Conservation (phyloP, 352 stramenopile species). For the Pythium angustatum region DNA sequence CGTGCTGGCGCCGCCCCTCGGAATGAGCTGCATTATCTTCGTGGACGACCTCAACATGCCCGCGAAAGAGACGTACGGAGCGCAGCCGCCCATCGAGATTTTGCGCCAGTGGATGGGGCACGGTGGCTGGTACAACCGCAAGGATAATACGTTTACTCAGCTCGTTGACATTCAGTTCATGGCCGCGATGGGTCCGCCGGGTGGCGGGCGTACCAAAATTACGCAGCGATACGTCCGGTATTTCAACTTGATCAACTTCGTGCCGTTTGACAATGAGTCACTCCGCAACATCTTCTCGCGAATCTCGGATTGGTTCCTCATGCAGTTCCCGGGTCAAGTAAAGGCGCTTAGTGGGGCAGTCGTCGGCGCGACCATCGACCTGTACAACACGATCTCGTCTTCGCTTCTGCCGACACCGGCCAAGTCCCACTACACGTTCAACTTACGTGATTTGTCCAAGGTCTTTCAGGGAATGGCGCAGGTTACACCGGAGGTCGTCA, state of each 20-base stretch:
- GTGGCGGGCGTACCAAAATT: conserved; percentile 90
- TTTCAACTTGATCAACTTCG: conserved; percentile 94
- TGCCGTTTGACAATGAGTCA: conserved; percentile 89
- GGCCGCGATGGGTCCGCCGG: conserved; percentile 91
- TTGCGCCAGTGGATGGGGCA: conserved; percentile 94
- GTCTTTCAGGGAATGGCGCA: conserved; percentile 92
- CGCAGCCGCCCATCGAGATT: conserved; percentile 92
- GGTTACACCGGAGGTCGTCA: conserved; percentile 71
- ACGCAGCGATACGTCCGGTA: conserved; percentile 92
- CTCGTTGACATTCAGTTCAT: conserved; percentile 94
- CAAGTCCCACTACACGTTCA: conserved; percentile 96
- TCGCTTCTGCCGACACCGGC: conserved; percentile 91
- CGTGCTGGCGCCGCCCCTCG: conserved; percentile 88
- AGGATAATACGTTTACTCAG: conserved; percentile 92
- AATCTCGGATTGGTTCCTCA: conserved; percentile 91
- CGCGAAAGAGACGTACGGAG: conserved; percentile 92
- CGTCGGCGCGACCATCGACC: conserved; percentile 88
- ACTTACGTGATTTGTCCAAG: conserved; percentile 92
- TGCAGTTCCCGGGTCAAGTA: conserved; percentile 75
- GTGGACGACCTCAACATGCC: conserved; percentile 96
- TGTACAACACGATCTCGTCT: conserved; percentile 91
- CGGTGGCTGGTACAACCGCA: conserved; percentile 93
- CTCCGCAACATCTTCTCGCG: conserved; percentile 86
- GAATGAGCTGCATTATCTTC: conserved; percentile 92
- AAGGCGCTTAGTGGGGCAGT: conserved; percentile 73